phyloP scores from a whole-genome alignment of 2,329 filamentous ascomycete genomes.

The Aspergillus sp. region DNA sequence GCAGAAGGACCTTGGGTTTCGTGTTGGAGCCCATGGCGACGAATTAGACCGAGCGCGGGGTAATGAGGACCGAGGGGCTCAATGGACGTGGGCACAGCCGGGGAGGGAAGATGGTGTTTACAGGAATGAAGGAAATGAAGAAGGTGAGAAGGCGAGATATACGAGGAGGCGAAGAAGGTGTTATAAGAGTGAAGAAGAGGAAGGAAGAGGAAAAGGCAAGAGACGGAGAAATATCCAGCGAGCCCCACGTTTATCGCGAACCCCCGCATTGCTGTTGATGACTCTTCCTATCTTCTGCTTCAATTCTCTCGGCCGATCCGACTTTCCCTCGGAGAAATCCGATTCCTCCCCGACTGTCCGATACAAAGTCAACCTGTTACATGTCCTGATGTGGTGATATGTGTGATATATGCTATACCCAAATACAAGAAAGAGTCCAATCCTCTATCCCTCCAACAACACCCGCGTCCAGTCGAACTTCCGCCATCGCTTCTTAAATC shows the following conservation, averaged over 20 bases:
- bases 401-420: neutral
- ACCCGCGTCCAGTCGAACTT: slow-evolving; percentile 87
- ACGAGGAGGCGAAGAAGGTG: neutral
- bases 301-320: neutral
- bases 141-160: neutral
- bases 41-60: slow-evolving; percentile 8
- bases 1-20: slow-evolving; percentile 60
- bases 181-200: neutral
- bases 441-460: slow-evolving; percentile 50
- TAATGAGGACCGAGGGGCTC: slow-evolving; percentile 5
- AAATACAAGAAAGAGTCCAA: neutral
- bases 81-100: neutral
- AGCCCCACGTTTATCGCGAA: slow-evolving; percentile 2
- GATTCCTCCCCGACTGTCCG: neutral
- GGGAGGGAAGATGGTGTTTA: neutral
- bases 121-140: neutral
- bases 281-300: too few relatives aligned
- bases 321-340: neutral
- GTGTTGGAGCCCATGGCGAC: slow-evolving; percentile 9
- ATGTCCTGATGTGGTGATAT: too few relatives aligned
- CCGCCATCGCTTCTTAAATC: slow-evolving; percentile 80
- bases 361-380: neutral
- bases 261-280: neutral
- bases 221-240: slow-evolving; percentile 3
- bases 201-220: neutral